These are phyloP conservation scores for Eucalyptus pumila DNA, from an alignment of 345 rosid species.

Conservation along the genomic window DNA sequence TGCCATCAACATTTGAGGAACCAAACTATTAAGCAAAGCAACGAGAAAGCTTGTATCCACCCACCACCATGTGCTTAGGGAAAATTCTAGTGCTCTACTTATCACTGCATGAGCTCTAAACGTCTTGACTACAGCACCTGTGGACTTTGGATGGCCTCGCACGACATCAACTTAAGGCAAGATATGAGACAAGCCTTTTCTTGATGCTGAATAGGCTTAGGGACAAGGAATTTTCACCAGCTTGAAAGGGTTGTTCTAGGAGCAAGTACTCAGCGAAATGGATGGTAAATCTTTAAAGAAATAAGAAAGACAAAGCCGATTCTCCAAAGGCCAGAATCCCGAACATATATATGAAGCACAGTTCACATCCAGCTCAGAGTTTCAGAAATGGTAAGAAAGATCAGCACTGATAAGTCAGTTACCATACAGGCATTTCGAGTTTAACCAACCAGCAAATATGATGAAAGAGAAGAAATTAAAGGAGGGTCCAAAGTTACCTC, in stretches of 20 bases:
- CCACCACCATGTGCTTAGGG: neutral
- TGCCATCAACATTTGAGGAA: neutral
- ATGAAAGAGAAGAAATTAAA: neutral
- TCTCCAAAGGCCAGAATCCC: neutral
- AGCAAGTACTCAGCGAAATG: neutral
- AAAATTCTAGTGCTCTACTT: neutral
- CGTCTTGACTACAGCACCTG: neutral
- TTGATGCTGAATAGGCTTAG: neutral
- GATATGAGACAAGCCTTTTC: neutral
- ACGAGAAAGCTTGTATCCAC: neutral
- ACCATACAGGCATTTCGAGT: neutral
- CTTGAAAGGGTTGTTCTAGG: neutral
- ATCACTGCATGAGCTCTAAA: neutral
- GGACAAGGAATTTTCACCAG: neutral
- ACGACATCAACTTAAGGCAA: neutral
- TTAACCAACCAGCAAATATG: neutral
- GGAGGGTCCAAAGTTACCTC: conserved; percentile 36
- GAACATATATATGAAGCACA: neutral
- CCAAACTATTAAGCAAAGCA: neutral
- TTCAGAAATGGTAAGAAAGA: neutral
- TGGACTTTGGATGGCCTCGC: neutral
- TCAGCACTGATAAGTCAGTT: neutral
- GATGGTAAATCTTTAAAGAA: neutral
- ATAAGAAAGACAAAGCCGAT: neutral
- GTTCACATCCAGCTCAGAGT: neutral